Conservation (phyloP, 2,329 filamentous ascomycete genomes). For the Ophiostoma tasmaniense region DNA sequence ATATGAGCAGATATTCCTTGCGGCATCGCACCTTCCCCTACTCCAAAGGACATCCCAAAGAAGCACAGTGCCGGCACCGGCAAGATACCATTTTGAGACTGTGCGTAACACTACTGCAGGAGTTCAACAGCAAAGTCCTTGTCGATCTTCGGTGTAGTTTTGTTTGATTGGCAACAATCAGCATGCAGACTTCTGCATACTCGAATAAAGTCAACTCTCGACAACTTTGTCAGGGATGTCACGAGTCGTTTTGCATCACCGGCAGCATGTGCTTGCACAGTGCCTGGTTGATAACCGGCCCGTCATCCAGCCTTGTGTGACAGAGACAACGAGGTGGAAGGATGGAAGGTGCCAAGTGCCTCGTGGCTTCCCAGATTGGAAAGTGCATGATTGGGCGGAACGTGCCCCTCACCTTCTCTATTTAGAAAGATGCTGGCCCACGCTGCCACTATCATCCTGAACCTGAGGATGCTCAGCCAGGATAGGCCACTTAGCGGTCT, state of each 20-base stretch:
- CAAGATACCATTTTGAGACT: slow-evolving; percentile 3
- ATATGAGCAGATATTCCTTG: background rate
- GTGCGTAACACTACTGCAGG: background rate
- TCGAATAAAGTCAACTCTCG: background rate
- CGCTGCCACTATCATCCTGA: background rate
- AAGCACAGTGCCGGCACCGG: background rate
- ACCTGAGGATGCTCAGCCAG: background rate
- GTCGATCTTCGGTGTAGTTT: background rate
- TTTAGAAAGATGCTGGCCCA: background rate
- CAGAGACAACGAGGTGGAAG: background rate
- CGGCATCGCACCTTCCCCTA: background rate
- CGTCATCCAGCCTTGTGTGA: background rate
- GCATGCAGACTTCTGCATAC: too few relatives aligned
- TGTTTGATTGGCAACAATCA: background rate
- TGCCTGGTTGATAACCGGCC: background rate
- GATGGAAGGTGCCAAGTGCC: background rate
- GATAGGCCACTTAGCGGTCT: background rate
- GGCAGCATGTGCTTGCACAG: background rate
- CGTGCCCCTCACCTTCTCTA: background rate
- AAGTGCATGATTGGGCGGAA: slow-evolving; percentile 1
- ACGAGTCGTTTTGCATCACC: background rate
- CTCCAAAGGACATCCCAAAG: background rate
- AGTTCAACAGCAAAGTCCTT: background rate
- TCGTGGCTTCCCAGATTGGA: background rate
- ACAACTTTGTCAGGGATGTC: background rate